Percentiles rank a stretch among this genome's conserved stretches.
phyloP scores from a whole-genome alignment of 345 rosid genomes.

The Bruguiera sexangula region DNA sequence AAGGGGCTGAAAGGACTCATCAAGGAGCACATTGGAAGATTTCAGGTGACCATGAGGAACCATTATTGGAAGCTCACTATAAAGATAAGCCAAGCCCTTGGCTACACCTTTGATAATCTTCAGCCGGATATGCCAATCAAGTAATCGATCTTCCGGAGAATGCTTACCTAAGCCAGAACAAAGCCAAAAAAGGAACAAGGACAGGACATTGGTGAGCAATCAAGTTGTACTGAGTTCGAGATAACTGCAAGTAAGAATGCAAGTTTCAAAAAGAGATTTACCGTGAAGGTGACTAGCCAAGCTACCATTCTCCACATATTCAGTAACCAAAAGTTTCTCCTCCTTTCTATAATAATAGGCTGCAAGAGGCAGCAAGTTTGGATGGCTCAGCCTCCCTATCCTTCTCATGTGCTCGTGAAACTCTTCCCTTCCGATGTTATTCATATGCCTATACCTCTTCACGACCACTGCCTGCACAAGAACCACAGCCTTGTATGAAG shows the following conservation, averaged over 20 bases:
- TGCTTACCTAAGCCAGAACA: slow-evolving; percentile 44
- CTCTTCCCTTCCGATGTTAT: slow-evolving; percentile 57
- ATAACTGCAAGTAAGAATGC: not conserved
- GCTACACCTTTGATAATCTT: slow-evolving; percentile 64
- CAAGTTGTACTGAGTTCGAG: too few species aligned
- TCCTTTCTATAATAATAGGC: slow-evolving; percentile 72
- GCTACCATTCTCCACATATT: slow-evolving; percentile 52
- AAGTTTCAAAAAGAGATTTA: slow-evolving; percentile 14
- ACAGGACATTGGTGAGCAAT: too few species aligned
- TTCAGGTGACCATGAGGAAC: slow-evolving; percentile 78
- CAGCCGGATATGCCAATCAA: slow-evolving; percentile 60
- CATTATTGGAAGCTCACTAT: slow-evolving; percentile 50
- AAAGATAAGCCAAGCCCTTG: slow-evolving; percentile 56
- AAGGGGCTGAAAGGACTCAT: slow-evolving; percentile 45
- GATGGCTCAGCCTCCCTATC: slow-evolving; percentile 58
- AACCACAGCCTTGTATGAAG: slow-evolving; percentile 63
- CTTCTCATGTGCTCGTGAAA: slow-evolving; percentile 67
- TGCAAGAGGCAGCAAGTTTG: slow-evolving; percentile 46
- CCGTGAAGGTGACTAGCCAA: slow-evolving; percentile 75
- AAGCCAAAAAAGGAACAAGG: not conserved
- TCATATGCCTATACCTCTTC: slow-evolving; percentile 80
- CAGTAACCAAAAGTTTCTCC: slow-evolving; percentile 63
- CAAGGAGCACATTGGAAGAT: slow-evolving; percentile 70
- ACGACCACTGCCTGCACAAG: slow-evolving; percentile 48
- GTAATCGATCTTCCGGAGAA: slow-evolving; percentile 36